A percentile compares a stretch with the other conserved stretches of the same genome.
Evolutionary conservation across 331 rosid species (phyloP).

Genomic region (Telfairia occidentalis): DNA sequence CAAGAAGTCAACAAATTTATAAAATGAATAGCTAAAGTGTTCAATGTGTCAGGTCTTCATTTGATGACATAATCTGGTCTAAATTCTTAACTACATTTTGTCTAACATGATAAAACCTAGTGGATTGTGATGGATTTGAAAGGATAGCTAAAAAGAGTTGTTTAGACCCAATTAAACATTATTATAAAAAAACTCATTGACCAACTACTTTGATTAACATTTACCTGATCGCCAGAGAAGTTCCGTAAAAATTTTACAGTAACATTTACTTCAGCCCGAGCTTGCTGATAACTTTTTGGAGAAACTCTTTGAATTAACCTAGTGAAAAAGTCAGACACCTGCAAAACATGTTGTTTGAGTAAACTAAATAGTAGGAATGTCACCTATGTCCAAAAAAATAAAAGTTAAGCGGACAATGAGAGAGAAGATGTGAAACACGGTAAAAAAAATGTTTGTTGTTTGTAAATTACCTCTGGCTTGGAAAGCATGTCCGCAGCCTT

Average conservation of each 20-base stretch:
- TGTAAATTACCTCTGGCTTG: constrained; percentile 54
- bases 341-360: constrained; percentile 14
- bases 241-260: constrained; percentile 80
- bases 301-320: constrained; percentile 88
- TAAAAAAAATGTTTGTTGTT: no score
- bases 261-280: constrained; percentile 69
- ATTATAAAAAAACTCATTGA: background rate
- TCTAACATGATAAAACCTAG: no score
- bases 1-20: background rate
- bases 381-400: background rate
- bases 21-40: background rate
- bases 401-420: background rate
- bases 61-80: background rate
- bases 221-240: constrained; percentile 93
- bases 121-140: no score
- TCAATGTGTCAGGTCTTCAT: background rate
- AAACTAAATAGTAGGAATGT: background rate
- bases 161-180: background rate
- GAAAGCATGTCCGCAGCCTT: constrained; percentile 90
- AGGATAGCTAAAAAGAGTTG: background rate
- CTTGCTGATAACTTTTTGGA: constrained; percentile 96
- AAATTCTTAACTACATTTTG: background rate
- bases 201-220: background rate
- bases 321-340: constrained; percentile 88
- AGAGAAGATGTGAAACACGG: background rate